Percentiles rank a stretch among this genome's conserved stretches.
Conservation (phyloP, 768 basidiomycete genomes). For the Trametes cubensis region DNA sequence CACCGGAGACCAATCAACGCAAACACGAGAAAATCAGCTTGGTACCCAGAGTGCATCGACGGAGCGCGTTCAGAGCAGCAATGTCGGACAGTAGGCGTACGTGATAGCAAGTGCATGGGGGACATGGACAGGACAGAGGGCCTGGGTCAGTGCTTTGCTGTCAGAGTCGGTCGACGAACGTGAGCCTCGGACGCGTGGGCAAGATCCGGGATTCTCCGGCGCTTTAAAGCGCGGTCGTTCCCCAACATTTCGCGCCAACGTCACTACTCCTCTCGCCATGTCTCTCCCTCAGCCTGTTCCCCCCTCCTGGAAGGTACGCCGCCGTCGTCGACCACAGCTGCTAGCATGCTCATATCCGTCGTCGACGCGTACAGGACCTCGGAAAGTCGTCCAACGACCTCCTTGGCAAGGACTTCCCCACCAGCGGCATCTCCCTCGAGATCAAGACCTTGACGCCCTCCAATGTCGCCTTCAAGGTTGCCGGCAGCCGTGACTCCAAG, state of each 20-base stretch:
- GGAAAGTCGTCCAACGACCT: slow-evolving; percentile 98
- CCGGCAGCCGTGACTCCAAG: slow-evolving; percentile 79
- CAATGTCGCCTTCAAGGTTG: slow-evolving; percentile 92
- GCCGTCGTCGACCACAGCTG: slow-evolving; percentile 2
- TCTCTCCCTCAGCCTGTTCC: slow-evolving; percentile 95
- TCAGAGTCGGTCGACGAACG: slow-evolving; percentile 14
- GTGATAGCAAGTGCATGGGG: background rate
- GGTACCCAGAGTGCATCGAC: too few species aligned
- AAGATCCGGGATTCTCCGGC: slow-evolving; percentile 30
- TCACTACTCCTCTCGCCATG: slow-evolving; percentile 53
- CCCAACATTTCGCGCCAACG: slow-evolving; percentile 30
- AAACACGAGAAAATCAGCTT: too few species aligned
- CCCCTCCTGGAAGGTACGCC: slow-evolving; percentile 92
- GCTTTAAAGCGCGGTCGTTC: slow-evolving; percentile 31
- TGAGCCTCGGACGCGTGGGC: slow-evolving; percentile 17
- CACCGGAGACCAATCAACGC: slow-evolving; percentile 6
- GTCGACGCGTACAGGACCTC: slow-evolving; percentile 61
- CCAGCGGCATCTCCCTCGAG: slow-evolving; percentile 71
- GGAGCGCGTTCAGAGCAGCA: background rate
- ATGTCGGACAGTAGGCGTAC: background rate
- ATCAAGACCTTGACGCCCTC: slow-evolving; percentile 90
- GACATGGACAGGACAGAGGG: background rate
- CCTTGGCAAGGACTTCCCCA: slow-evolving; percentile 89
- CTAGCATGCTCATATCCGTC: slow-evolving; percentile 8
- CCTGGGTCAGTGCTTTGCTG: background rate